Base-by-base conservation (phyloP, 768 basidiomycete genomes). In the Chiua virens region DNA sequence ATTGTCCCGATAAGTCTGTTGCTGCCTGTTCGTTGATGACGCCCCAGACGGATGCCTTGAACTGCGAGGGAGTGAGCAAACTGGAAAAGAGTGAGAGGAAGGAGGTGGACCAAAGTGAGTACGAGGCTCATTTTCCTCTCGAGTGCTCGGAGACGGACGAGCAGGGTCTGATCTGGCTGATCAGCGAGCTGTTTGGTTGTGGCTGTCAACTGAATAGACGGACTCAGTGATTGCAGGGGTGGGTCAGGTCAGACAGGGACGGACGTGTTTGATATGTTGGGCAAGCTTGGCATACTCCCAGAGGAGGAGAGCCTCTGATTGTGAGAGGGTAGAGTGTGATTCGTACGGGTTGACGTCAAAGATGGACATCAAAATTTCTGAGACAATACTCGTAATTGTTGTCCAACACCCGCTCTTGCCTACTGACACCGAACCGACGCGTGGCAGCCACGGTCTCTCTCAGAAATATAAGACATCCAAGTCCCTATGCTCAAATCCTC, bases 41-140 rank as follows among this genome's bases (percentile, higher is more conserved):
- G 14, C 87, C 91, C 92, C 93, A 96, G 1, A 96, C 92, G 11
- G 95, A 96, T 0, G 89, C 93, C 72, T 97, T 95, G 81, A 94
- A 98, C 92, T 94, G 59, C 7, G 30, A 18, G 20, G 42, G 30
- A 9, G 30, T 59, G 55, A 53, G 60, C 22, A 8, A n/a, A n/a
- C 8, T 27, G 15, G 25, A 22, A 25, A 38, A 32, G 17, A 43
- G 48, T 27, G 30, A 21, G 25, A 45, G 18, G 15, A 39, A 22
- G 1, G 36, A 7, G n/a, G 1, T 10, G 56, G 63, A 94, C 94
- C 69, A 99, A 72, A 0, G 95, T 98, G 67, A 98, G 71, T 0
- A 98, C 94, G 47, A 99, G 77, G 8, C 90, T 92, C 88, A 99
- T 93, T 70, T 97, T 96, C 68, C 88, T 83, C 65, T 98, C 96